Evolutionary conservation across 345 rosid species (phyloP).

Genomic region (Melaleuca alternifolia): DNA sequence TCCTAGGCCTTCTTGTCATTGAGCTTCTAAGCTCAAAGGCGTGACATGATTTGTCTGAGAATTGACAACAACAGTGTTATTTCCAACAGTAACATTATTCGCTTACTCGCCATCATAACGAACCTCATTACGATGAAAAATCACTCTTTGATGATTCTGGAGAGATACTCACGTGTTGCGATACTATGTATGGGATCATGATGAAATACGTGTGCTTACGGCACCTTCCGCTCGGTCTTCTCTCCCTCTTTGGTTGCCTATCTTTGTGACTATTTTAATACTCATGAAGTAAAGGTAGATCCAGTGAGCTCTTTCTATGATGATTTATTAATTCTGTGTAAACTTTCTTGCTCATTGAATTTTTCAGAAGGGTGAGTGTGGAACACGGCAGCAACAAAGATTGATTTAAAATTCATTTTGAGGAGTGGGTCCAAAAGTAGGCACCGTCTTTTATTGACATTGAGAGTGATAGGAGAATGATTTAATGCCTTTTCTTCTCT

Average conservation of each 20-base stretch:
- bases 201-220: background rate
- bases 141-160: background rate
- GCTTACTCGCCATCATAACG: background rate
- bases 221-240: background rate
- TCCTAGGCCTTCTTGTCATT: background rate
- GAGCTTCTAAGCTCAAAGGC: background rate
- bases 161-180: background rate
- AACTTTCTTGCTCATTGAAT: slow-evolving; percentile 9
- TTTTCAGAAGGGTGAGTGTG: slow-evolving; percentile 6
- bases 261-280: background rate
- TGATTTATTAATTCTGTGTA: background rate
- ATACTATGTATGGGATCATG: background rate
- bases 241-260: background rate
- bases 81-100: background rate
- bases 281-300: background rate
- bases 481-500: background rate
- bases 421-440: slow-evolving; percentile 35
- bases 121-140: background rate
- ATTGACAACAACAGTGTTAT: background rate
- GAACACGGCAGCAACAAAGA: slow-evolving; percentile 19
- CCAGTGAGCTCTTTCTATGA: background rate
- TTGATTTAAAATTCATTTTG: background rate
- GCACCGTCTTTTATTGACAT: slow-evolving; percentile 39
- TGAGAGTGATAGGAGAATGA: background rate
- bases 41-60: background rate